phyloP scores from a whole-genome alignment of 371 early-diverging fungal species.

The Mortierella sp. region DNA sequence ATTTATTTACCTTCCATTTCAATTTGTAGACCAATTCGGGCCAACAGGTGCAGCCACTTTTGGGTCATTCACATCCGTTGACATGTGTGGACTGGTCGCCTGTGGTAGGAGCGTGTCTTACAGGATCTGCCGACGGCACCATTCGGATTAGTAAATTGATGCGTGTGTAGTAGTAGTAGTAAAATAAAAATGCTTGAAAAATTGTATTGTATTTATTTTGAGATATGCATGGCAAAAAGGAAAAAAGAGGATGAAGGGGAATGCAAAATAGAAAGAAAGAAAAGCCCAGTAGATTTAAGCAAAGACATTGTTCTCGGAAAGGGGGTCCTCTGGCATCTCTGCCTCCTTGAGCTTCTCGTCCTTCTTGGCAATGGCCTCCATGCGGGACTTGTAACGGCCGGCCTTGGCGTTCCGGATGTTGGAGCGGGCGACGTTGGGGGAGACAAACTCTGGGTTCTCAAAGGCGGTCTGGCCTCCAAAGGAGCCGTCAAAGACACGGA shows the following conservation, averaged over 20 bases:
- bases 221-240: conserved; percentile 2
- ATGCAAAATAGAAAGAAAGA: background rate
- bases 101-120: conserved; percentile 67
- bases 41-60: conserved; percentile 60
- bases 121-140: conserved; percentile 69
- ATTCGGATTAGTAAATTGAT: conserved; percentile 70
- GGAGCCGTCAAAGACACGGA: conserved; percentile 94
- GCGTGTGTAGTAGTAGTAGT: conserved; percentile 55
- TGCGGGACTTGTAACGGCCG: conserved; percentile 66
- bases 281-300: conserved; percentile 51
- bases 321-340: conserved; percentile 66
- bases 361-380: conserved; percentile 61
- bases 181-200: background rate
- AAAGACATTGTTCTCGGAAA: conserved; percentile 69
- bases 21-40: conserved; percentile 56
- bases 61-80: conserved; percentile 61
- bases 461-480: conserved; percentile 94
- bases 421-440: conserved; percentile 76
- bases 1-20: background rate
- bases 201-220: background rate
- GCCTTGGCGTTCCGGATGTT: conserved; percentile 65
- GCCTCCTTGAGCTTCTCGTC: conserved; percentile 64
- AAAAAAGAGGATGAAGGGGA: background rate
- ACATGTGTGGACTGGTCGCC: conserved; percentile 72
- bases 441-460: conserved; percentile 90